These are phyloP conservation scores for Saccharomycopsis guyanensis DNA, from an alignment of 805 yeast genomes.

Conservation along the genomic window DNA sequence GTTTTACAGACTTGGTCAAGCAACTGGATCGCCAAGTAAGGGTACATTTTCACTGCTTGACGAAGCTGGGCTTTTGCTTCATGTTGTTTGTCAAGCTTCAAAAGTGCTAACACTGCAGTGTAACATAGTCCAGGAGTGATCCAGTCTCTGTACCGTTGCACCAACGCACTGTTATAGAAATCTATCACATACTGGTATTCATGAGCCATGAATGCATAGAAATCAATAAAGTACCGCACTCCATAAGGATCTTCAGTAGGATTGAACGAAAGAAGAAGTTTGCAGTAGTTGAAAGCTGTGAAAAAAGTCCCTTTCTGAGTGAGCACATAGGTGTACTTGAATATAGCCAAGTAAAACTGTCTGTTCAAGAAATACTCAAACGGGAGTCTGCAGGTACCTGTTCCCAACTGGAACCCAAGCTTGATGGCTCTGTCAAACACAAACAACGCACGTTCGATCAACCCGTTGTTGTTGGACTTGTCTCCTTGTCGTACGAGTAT, in stretches of 20 bases:
- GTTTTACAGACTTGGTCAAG: conserved; percentile 37
- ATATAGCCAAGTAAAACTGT: conserved; percentile 65
- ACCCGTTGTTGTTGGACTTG: conserved; percentile 60
- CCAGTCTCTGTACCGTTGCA: conserved; percentile 56
- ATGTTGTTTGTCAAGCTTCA: conserved; percentile 33
- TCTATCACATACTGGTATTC: conserved; percentile 57
- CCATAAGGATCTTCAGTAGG: conserved; percentile 84
- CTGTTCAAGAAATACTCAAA: conserved; percentile 69
- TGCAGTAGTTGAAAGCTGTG: conserved; percentile 73
- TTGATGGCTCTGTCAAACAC: conserved; percentile 71
- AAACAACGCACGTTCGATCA: conserved; percentile 70
- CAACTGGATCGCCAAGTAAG: conserved; percentile 47
- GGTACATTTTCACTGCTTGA: conserved; percentile 47
- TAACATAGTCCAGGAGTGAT: conserved; percentile 63
- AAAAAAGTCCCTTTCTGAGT: conserved; percentile 70
- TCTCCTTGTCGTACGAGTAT: conserved; percentile 73
- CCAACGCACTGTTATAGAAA: conserved; percentile 48
- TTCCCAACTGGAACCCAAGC: conserved; percentile 47
- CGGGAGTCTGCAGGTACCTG: conserved; percentile 57
- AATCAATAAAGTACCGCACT: conserved; percentile 74
- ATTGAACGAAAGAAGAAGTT: conserved; percentile 55
- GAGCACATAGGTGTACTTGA: conserved; percentile 60
- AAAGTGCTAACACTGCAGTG: conserved; percentile 57
- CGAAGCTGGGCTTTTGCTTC: conserved; percentile 42
- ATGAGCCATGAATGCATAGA: conserved; percentile 58